Evolutionary conservation across 2,329 filamentous ascomycete genomes (phyloP).

Genomic region (Torrubiella hemipterigena): DNA sequence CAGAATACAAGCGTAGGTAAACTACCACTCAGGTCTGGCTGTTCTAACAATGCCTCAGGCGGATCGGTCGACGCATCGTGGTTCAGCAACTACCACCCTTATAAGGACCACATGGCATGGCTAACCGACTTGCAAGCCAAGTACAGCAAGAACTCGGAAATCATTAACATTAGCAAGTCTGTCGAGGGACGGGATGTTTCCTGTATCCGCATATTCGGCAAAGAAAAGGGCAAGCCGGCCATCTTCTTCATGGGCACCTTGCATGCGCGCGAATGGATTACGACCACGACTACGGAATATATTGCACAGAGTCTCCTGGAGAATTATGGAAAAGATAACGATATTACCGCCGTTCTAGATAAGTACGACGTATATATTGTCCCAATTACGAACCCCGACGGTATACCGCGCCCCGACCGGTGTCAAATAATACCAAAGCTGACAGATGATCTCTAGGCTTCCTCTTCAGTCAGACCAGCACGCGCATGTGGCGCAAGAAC

Average conservation of each 20-base stretch:
- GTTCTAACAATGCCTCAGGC: not conserved
- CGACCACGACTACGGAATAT: not conserved
- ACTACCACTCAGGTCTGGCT: not conserved
- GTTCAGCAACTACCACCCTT: not conserved
- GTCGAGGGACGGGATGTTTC: not conserved
- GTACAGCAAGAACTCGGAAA: not conserved
- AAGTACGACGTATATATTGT: not conserved
- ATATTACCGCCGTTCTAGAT: not conserved
- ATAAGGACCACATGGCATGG: not conserved
- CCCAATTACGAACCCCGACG: not conserved
- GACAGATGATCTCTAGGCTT: not conserved
- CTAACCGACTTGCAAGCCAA: not conserved
- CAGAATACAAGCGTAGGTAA: not conserved
- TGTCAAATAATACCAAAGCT: not conserved
- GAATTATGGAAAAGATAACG: not conserved
- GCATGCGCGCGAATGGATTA: not conserved
- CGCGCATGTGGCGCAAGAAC: not conserved
- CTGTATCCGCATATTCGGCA: not conserved
- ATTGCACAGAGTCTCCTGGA: not conserved
- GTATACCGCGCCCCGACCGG: not conserved
- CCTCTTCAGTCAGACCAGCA: not conserved
- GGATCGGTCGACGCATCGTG: not conserved
- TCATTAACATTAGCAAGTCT: not conserved
- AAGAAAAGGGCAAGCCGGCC: not conserved
- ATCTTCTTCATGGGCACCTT: not conserved